Evolutionary conservation across 2,329 filamentous ascomycete species (phyloP), one percentile per base, ranked within the genome.

Genomic region (Chrysosphaeria jannelii): DNA sequence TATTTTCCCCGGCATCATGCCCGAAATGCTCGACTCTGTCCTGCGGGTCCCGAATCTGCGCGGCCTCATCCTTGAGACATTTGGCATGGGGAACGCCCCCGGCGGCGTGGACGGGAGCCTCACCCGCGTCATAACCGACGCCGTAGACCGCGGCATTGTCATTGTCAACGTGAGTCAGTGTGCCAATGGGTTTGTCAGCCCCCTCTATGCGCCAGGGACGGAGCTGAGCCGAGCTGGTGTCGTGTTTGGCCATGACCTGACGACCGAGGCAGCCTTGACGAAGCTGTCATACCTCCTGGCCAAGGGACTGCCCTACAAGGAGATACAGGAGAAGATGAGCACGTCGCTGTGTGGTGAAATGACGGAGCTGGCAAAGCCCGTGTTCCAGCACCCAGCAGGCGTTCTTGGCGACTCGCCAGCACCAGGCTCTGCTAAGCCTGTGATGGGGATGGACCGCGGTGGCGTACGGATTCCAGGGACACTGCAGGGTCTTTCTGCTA

Each of bases 91-190:
- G 27, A 91, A 90, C 44, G 71, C 79, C 8, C 79, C 79, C 3
- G 70, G 69, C 19, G 76, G 75, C 14, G 56, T 66, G 22, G 72
- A 85, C 38, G 72, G 72, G 26, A 65, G 62, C 24, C 57, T 90
- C 40, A 78, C 70, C 10, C 63, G 63, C 25, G 71, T 81, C 23
- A 63, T 90, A 35, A 57, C 61, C 10, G 59, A 64, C 20, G 78
- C 74, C 12, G 74, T 89, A 19, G 51, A 66, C 37, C 60, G 75
- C 28, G 78, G 75, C 18, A 66, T 85, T 31, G 63, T 85, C 28
- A 67, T 91, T 28, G 74, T 90, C 33, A 90, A 88, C 39, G 67
- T 91, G 29, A 88, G 74, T 23, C 79, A 91, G 47, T 91, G 79
- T 51, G 57, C 67, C 34, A 67, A 58, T 29, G 70, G 70, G 20